Evolutionary conservation across 345 rosid genomes (phyloP).

Genomic region (thale cress (Arabidopsis thaliana)): DNA sequence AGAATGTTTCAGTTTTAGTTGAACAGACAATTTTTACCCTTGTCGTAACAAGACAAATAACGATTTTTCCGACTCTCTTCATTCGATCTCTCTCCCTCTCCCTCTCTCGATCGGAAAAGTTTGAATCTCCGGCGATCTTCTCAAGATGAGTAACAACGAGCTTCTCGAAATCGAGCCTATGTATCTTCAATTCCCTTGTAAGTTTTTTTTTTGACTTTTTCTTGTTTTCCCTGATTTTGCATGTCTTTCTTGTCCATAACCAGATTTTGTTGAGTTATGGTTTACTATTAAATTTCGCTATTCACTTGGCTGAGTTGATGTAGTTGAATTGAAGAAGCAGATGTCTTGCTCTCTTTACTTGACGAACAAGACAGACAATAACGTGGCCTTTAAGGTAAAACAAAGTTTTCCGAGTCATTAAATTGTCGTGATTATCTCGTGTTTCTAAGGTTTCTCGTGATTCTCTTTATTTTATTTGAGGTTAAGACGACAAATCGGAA

Average conservation of each 20-base stretch:
- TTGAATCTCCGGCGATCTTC: background rate
- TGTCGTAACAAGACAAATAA: background rate
- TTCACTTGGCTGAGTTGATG: constrained; percentile 17
- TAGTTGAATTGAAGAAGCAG: constrained; percentile 79
- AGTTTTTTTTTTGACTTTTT: constrained; percentile 38
- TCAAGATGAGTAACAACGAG: constrained; percentile 55
- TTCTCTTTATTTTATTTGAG: too few species aligned
- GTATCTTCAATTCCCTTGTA: constrained; percentile 53
- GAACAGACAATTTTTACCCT: background rate
- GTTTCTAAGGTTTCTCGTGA: constrained; percentile 45
- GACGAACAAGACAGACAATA: constrained; percentile 67
- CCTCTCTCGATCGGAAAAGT: background rate
- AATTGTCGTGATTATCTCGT: constrained; percentile 21
- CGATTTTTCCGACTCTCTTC: background rate
- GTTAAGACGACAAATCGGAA: background rate
- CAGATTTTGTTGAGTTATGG: background rate
- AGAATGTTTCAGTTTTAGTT: background rate
- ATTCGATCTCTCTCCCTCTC: background rate
- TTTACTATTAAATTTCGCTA: background rate
- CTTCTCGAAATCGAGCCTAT: constrained; percentile 51
- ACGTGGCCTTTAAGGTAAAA: constrained; percentile 70
- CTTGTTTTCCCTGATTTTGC: background rate
- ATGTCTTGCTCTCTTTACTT: constrained; percentile 64
- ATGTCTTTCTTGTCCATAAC: background rate
- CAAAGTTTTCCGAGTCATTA: background rate